phyloP scores from a whole-genome alignment of 1,284 basidiomycete species.

The Takashimella tepidaria region DNA sequence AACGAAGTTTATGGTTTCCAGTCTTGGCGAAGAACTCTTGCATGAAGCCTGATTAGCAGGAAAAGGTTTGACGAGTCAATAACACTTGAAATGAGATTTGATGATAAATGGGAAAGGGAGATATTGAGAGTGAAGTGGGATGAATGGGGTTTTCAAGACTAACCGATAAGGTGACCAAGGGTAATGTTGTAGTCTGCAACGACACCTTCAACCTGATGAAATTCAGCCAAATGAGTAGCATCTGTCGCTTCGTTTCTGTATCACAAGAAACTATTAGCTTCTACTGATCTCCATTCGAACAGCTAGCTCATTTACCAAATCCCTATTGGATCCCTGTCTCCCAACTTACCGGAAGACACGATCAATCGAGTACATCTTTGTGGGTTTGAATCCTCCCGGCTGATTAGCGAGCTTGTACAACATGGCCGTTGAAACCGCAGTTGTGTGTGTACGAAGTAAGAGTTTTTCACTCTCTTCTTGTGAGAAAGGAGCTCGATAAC shows the following conservation, averaged over 20 bases:
- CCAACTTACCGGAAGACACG: conserved; percentile 67
- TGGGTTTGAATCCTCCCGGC: conserved; percentile 79
- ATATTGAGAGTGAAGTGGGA: no score
- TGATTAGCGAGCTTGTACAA: conserved; percentile 81
- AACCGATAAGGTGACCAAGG: conserved; percentile 93
- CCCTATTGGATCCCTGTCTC: not conserved
- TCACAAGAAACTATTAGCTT: not conserved
- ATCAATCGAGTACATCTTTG: conserved; percentile 97
- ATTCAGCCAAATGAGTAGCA: conserved; percentile 98
- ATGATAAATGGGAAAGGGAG: no score
- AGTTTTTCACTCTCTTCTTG: conserved; percentile 86
- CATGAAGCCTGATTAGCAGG: conserved; percentile 77
- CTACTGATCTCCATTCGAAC: not conserved
- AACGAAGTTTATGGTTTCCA: conserved; percentile 86
- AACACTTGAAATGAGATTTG: no score
- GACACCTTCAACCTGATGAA: conserved; percentile 99
- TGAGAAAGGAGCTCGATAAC: conserved; percentile 96
- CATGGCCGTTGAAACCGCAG: conserved; percentile 91
- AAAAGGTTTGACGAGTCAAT: no score
- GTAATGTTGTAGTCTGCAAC: conserved; percentile 93
- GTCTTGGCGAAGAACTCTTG: conserved; percentile 97
- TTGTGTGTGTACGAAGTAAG: conserved; percentile 94
- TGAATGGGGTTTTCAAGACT: conserved; percentile 13
- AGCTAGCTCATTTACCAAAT: no score
- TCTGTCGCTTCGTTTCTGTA: conserved; percentile 93